phyloP scores from a whole-genome alignment of 306 rosid species.

The Sphenostylis stenocarpa region DNA sequence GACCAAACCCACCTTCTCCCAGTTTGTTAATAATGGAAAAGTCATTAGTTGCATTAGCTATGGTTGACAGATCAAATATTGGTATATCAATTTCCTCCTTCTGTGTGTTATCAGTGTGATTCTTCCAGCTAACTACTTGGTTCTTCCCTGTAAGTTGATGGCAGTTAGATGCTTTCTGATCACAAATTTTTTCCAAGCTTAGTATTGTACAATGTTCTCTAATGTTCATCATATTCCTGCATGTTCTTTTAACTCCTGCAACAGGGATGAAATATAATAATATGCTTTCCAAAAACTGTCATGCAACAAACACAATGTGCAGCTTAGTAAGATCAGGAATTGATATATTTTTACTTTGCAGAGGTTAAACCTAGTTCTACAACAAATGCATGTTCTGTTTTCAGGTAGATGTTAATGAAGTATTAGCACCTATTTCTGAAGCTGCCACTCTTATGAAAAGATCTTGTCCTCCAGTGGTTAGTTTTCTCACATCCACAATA shows the following conservation, averaged over 20 bases:
- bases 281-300: background rate
- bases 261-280: background rate
- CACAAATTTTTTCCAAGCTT: background rate
- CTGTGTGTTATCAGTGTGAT: too few species aligned
- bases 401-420: background rate
- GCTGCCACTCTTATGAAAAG: conserved; percentile 37
- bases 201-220: background rate
- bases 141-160: background rate
- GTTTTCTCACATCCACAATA: conserved; percentile 30
- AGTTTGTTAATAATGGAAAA: conserved; percentile 46
- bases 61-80: conserved; percentile 42
- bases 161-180: background rate
- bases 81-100: conserved; percentile 40
- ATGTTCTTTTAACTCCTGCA: background rate
- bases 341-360: background rate
- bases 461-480: conserved; percentile 39
- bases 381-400: background rate
- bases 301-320: background rate
- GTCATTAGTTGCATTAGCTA: conserved; percentile 43
- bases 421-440: conserved; percentile 35
- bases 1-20: conserved; percentile 62
- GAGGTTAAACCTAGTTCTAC: too few species aligned
- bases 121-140: too few species aligned
- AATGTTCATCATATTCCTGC: background rate
- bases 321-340: background rate